These are phyloP conservation scores for Xerocomus nothofagi DNA, from an alignment of 1,284 basidiomycete genomes.

Conservation along the genomic window DNA sequence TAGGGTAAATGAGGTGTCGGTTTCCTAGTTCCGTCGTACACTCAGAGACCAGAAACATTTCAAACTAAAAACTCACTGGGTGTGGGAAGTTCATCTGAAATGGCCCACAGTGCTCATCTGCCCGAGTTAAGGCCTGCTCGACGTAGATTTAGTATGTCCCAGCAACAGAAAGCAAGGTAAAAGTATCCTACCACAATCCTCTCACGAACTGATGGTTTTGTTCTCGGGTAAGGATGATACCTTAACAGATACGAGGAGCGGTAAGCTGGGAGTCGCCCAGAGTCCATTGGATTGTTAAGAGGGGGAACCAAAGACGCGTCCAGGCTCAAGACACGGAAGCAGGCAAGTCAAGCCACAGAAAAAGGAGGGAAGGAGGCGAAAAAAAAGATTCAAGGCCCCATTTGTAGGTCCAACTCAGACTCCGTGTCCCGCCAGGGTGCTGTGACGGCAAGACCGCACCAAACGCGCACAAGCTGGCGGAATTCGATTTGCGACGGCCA, in stretches of 20 bases:
- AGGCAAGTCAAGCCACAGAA: constrained; percentile 3
- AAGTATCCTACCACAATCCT: constrained; percentile 24
- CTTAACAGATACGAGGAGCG: constrained; percentile 34
- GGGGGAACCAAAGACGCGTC: background rate
- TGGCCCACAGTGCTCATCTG: background rate
- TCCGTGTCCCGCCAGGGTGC: constrained; percentile 21
- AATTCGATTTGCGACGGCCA: constrained; percentile 20
- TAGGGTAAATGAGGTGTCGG: background rate
- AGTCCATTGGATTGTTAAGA: constrained; percentile 22
- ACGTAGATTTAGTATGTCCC: constrained; percentile 5
- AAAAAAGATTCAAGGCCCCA: constrained; percentile 5
- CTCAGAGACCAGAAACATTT: background rate
- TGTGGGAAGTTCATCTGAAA: background rate
- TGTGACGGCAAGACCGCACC: constrained; percentile 32
- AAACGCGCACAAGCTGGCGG: constrained; percentile 24
- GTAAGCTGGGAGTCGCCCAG: constrained; percentile 22
- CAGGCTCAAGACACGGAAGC: constrained; percentile 3
- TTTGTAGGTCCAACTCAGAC: constrained; percentile 22
- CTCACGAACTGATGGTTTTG: constrained; percentile 26
- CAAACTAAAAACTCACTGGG: constrained; percentile 7
- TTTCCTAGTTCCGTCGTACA: constrained; percentile 13
- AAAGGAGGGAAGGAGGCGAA: background rate
- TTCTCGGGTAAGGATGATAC: constrained; percentile 32
- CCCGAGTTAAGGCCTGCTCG: constrained; percentile 7
- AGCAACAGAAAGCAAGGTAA: constrained; percentile 2